Evolutionary conservation across 1,284 basidiomycete genomes (phyloP), one percentile per base, ranked within the genome.

Genomic region (Schizophyllum commune): DNA sequence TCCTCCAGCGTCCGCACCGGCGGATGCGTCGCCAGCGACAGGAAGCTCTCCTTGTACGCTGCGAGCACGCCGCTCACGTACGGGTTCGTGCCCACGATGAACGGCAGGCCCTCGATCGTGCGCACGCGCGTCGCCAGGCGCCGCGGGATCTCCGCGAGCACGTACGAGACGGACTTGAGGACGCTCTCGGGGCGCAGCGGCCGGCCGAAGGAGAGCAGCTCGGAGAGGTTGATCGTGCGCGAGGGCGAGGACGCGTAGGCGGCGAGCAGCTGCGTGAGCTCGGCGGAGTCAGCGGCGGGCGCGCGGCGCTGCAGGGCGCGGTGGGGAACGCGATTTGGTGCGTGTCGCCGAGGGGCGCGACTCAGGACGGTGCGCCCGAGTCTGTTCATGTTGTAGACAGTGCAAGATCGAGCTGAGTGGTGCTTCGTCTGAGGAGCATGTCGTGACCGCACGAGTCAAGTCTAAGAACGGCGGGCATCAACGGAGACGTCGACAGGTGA

Each of bases 81-180:
- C 4, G 94, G 94, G 70, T 96, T 96, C 63, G 90, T 92, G 17
- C 91, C 93, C 51, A 95, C 93, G 58, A 96, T 94, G 73, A 89
- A 92, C 1, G 90, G 90, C 17, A 92, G 78, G 1, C 78, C 75
- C 69, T 92, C 89, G 58, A 92, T 75, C 22, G 84, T 84, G 51
- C 82, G 81, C 39, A 89, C 86, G 20, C 90, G 84, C 64, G 81
- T 83, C 1, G 88, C 88, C 47, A 92, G 79, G 58, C 89, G 78
- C 32, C 86, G 79, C 19, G 90, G 91, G 21, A 92, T 84, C 70
- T 92, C 90, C 6, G 83, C 78, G 13, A 89, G 78, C 0, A 84
- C 84, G 72, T 88, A 89, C 1, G 79, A 77, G 7, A 86, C 88
- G 17, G 89, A 92, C 11, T 79, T 77, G 1, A 92, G 73, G 1